Evolutionary conservation across 2,329 filamentous ascomycete genomes (phyloP).

Genomic region (Monosporascus sp.): DNA sequence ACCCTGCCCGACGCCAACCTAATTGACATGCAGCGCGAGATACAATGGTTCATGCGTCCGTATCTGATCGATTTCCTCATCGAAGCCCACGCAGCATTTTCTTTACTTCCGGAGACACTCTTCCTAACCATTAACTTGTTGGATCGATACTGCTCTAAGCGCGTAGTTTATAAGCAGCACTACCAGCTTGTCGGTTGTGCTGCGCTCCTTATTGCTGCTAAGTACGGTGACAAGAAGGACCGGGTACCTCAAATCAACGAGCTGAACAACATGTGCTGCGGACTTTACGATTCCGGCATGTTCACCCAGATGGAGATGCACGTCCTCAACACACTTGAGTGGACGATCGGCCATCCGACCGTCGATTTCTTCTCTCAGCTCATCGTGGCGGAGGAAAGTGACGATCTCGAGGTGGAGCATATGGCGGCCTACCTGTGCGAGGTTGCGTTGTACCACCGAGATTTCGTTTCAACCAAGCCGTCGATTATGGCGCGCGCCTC

Average conservation of each 20-base stretch:
- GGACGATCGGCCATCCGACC: constrained; percentile 92
- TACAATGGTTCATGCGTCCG: constrained; percentile 99
- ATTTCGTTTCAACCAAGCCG: constrained; percentile 89
- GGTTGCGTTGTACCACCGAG: constrained; percentile 91
- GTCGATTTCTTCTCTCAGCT: constrained; percentile 91
- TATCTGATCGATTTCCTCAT: constrained; percentile 98
- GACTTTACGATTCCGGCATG: constrained; percentile 97
- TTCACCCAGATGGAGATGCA: constrained; percentile 99
- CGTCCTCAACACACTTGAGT: constrained; percentile 93
- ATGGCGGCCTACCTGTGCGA: constrained; percentile 94
- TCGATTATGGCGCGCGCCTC: constrained; percentile 87
- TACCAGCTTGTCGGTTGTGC: constrained; percentile 97
- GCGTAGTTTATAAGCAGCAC: constrained; percentile 98
- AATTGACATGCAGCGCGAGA: constrained; percentile 98
- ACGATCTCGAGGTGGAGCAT: constrained; percentile 84
- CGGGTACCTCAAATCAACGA: constrained; percentile 96
- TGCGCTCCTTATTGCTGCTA: constrained; percentile 90
- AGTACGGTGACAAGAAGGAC: constrained; percentile 98
- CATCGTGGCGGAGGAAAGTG: constrained; percentile 71
- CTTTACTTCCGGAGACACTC: constrained; percentile 86
- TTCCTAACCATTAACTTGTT: constrained; percentile 96
- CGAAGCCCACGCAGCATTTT: constrained; percentile 93
- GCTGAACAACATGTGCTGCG: constrained; percentile 98
- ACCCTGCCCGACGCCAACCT: constrained; percentile 94
- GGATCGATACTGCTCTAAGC: constrained; percentile 94